Evolutionary conservation across 1,284 basidiomycete genomes (phyloP), one percentile per base, ranked within the genome.

Genomic region (Laetiporus sulphureus): DNA sequence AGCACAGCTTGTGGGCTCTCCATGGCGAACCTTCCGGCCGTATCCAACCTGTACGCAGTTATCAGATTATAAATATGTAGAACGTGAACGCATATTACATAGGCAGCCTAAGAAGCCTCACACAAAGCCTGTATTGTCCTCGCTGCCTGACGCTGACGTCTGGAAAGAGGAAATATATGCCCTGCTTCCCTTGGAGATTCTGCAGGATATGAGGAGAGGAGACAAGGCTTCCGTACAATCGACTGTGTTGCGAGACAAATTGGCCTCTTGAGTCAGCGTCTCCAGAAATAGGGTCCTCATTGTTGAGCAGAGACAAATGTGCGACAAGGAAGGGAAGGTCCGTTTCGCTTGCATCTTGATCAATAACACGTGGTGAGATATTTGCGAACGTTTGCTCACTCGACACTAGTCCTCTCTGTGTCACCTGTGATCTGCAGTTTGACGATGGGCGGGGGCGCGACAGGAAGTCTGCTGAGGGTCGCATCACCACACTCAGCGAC

Each of bases 111-210:
- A 90, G 70, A 34, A 94, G 69, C 13, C 75, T 79, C 40, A 93
- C 75, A 38, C 79, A 76, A 34, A 95, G 69, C 51, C 80, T 75
- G 64, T 84, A 95, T 12, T 71, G 73, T 12, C 91, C 91, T 22
- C 75, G 69, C 66, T 74, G 76, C 11, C 87, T 75, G 42, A 95
- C 77, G 57, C 87, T 89, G 51, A 91, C 85, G 60, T 95, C 92
- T 6, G 91, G 83, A 57, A 94, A 95, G 38, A 92, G 67, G 57
- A 95, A 93, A 62, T 87, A 93, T 25, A 88, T 68, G 6, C 88
- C 87, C 50, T 73, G 69, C 27, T 81, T 77, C 32, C 88, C 88
- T 58, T 86, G 78, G 31, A 81, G 70, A 57, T 92, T 84, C 48
- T 83, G 75, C 55, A 91, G 68, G 40, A 83, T 75, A 33, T 89